phyloP scores from a whole-genome alignment of 176 grass and related monocot genomes.

The Rhynchospora breviuscula region DNA sequence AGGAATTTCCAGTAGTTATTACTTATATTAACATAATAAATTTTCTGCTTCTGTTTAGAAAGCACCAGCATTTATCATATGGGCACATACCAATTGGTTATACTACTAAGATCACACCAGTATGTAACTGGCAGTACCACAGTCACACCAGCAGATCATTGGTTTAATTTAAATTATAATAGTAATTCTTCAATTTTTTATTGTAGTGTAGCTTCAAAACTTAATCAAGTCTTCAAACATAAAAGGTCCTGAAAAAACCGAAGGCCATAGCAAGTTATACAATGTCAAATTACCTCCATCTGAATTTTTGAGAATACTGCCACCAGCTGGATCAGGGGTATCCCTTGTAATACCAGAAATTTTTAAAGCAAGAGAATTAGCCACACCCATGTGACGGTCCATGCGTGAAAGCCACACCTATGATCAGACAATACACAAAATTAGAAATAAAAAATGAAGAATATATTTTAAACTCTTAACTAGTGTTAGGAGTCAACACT shows the following conservation, averaged over 20 bases:
- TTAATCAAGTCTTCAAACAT: neutral
- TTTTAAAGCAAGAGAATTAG: conserved; percentile 77
- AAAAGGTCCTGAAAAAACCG: neutral
- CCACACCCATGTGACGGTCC: conserved; percentile 86
- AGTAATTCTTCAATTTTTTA: too few species aligned
- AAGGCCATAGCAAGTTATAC: neutral
- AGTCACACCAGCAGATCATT: too few species aligned
- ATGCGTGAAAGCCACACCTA: conserved; percentile 84
- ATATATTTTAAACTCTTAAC: too few species aligned
- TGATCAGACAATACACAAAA: conserved; percentile 1
- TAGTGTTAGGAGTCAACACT: too few species aligned
- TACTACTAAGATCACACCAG: neutral
- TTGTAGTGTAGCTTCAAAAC: neutral
- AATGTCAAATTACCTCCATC: conserved; percentile 56
- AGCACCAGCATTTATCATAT: neutral
- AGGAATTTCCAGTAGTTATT: too few species aligned
- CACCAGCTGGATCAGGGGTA: conserved; percentile 60
- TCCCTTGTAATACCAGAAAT: conserved; percentile 56
- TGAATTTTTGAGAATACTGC: conserved; percentile 50
- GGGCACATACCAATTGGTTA: neutral
- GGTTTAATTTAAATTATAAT: neutral
- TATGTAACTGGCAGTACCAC: neutral
- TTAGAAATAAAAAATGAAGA: neutral
- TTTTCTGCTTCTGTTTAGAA: too few species aligned
- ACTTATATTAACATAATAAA: too few species aligned